These are phyloP conservation scores for Ganoderma sp. DNA, from an alignment of 1,284 basidiomycete species.

Conservation along the genomic window DNA sequence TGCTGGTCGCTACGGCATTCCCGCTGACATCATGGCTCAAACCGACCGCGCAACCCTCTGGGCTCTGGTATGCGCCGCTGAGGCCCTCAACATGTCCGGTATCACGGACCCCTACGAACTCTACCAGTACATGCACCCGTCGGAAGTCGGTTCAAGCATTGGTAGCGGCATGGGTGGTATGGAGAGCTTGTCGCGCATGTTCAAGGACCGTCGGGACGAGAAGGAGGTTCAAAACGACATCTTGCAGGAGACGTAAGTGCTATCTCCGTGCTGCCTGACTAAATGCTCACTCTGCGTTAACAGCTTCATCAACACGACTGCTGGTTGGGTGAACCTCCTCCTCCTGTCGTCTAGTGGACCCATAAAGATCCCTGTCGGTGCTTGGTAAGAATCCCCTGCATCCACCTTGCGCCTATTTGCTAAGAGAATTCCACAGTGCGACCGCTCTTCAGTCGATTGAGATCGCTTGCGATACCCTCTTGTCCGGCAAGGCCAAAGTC, in stretches of 20 bases:
- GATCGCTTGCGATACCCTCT: constrained; percentile 95
- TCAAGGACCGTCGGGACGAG: constrained; percentile 97
- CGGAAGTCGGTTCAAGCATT: constrained; percentile 90
- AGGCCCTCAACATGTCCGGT: constrained; percentile 96
- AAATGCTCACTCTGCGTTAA: constrained; percentile 25
- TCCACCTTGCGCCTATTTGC: background rate
- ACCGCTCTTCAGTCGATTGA: constrained; percentile 97
- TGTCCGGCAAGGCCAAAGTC: constrained; percentile 96
- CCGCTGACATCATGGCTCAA: constrained; percentile 95
- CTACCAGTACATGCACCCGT: constrained; percentile 96
- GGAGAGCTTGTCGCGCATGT: constrained; percentile 91
- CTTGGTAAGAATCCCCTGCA: constrained; percentile 67
- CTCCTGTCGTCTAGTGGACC: constrained; percentile 94
- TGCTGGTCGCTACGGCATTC: constrained; percentile 95
- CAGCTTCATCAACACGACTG: constrained; percentile 96
- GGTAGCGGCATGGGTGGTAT: constrained; percentile 99
- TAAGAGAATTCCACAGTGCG: constrained; percentile 58
- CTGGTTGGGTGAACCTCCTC: constrained; percentile 97
- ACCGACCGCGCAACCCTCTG: constrained; percentile 95
- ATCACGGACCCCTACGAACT: constrained; percentile 97
- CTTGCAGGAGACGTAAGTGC: constrained; percentile 91
- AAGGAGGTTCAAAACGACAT: constrained; percentile 98
- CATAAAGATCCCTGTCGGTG: constrained; percentile 98
- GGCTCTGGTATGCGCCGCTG: constrained; percentile 94
- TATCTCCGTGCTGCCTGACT: constrained; percentile 13